Base-by-base conservation (phyloP, 306 rosid species). In the Psophocarpus tetragonolobus region DNA sequence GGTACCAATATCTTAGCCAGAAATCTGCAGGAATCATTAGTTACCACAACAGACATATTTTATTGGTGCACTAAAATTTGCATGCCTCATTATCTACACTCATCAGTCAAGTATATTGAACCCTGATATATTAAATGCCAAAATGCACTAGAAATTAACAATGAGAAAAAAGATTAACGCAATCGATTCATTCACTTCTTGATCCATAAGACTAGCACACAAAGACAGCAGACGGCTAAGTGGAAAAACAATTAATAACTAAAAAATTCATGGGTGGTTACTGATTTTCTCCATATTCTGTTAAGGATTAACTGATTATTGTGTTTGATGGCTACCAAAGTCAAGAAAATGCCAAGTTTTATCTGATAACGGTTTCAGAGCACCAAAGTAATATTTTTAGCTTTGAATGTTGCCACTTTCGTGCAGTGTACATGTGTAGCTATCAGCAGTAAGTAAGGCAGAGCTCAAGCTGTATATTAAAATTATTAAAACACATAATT, bases 1-100 rank as follows among this genome's bases (percentile, higher is more conserved):
- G 97, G 97, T 62, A 84, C 96, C 88, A 95, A 83, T 81, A 95
- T 92, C 87, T 95, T 95, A 36, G 98, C 98, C 81, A 95, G 84
- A 85, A 71, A 95, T 61, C 98, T 95, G 89, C 81, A 81, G 48
- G 75, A 80, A 70, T 71, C 39, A 83, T 75, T 65, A 81, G 68
- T 26, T 70, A 72, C 26, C 41, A 83, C 53, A 53, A 21, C 15
- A 62, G 54, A 62, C 20, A 44, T n/a, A 88, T 47, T 82, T 62
- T 21, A 80, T n/a, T 64, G 81, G 76, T 68, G 69, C 13, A 58
- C 71, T 45, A 33, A 66, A 81, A 47, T 65, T 60, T 47, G 15
- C 51, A 73, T 24, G 7, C 36, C 63, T 73, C 57, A 20, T 73
- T 27, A 63, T 82, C 73, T 73, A 18, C 11, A 4, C 42, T 77